Percentiles rank a stretch among this genome's conserved stretches.
Conservation (phyloP, 768 basidiomycete species). For the Lactarius quietus region DNA sequence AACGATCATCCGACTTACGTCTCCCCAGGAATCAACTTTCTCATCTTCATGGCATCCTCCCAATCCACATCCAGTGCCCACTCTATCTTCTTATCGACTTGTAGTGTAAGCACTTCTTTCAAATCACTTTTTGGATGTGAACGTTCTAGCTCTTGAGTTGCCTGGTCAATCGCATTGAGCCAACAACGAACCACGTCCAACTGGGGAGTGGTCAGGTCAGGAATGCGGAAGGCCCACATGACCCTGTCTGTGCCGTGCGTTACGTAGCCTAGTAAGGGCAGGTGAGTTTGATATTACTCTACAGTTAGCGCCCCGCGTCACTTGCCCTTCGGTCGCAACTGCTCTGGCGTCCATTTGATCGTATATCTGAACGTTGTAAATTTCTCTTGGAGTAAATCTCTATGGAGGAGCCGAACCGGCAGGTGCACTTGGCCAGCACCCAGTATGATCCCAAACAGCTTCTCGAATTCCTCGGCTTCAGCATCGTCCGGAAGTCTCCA, state of each 20-base stretch:
- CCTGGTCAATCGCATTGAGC: slow-evolving; percentile 49
- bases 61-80: slow-evolving; percentile 58
- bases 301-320: not conserved
- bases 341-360: slow-evolving; percentile 67
- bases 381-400: slow-evolving; percentile 51
- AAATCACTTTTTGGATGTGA: slow-evolving; percentile 30
- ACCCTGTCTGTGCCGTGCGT: slow-evolving; percentile 65
- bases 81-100: slow-evolving; percentile 45
- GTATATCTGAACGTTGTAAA: slow-evolving; percentile 68
- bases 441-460: slow-evolving; percentile 56
- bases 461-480: slow-evolving; percentile 41
- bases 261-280: slow-evolving; percentile 49
- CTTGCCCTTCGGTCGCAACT: slow-evolving; percentile 52
- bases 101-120: slow-evolving; percentile 45
- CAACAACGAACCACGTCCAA: slow-evolving; percentile 49
- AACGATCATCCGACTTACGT: slow-evolving; percentile 26
- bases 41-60: slow-evolving; percentile 45
- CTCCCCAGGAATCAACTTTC: slow-evolving; percentile 35
- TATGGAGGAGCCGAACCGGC: slow-evolving; percentile 57
- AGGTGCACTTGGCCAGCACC: slow-evolving; percentile 64
- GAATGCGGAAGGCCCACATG: slow-evolving; percentile 58
- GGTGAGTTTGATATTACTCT: not conserved
- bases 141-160: slow-evolving; percentile 41
- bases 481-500: slow-evolving; percentile 40
- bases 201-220: slow-evolving; percentile 46